Percentiles rank a stretch among this genome's conserved stretches.
Conservation (phyloP, 1,284 basidiomycete species). For the Boletus albobrunnescens region DNA sequence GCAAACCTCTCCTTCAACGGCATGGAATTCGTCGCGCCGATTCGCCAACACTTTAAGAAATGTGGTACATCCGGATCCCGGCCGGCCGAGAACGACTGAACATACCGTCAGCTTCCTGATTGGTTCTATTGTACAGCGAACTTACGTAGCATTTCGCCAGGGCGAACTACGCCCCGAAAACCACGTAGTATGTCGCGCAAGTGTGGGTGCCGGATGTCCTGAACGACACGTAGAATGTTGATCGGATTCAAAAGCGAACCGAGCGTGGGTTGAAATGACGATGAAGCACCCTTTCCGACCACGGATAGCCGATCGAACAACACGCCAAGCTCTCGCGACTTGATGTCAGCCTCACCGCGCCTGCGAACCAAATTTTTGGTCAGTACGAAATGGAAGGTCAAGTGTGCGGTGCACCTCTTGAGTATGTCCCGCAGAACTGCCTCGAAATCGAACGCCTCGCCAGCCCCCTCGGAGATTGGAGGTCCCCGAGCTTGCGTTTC, state of each 20-base stretch:
- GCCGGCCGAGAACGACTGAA: constrained; percentile 60
- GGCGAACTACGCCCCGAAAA: constrained; percentile 50
- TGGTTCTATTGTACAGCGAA: not conserved
- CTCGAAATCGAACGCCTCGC: constrained; percentile 32
- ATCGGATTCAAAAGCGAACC: constrained; percentile 41
- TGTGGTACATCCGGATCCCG: constrained; percentile 70
- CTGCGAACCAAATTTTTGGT: constrained; percentile 15
- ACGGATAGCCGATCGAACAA: constrained; percentile 37
- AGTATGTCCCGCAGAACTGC: constrained; percentile 28
- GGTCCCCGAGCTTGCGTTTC: not conserved
- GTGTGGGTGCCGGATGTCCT: constrained; percentile 35
- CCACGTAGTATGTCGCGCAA: constrained; percentile 44
- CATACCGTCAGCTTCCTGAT: not conserved
- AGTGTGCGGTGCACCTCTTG: constrained; percentile 25
- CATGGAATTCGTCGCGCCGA: constrained; percentile 56
- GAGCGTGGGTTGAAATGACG: constrained; percentile 40
- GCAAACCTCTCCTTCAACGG: constrained; percentile 58
- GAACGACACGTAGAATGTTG: constrained; percentile 26
- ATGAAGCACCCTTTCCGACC: constrained; percentile 33
- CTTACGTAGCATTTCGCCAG: constrained; percentile 61
- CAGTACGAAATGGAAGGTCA: not conserved
- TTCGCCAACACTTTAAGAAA: constrained; percentile 73
- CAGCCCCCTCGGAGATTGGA: not conserved
- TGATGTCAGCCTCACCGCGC: constrained; percentile 27
- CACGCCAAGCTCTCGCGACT: constrained; percentile 35